These are phyloP conservation scores for Tubosaeta sp. DNA, from an alignment of 768 basidiomycete genomes.

Conservation along the genomic window DNA sequence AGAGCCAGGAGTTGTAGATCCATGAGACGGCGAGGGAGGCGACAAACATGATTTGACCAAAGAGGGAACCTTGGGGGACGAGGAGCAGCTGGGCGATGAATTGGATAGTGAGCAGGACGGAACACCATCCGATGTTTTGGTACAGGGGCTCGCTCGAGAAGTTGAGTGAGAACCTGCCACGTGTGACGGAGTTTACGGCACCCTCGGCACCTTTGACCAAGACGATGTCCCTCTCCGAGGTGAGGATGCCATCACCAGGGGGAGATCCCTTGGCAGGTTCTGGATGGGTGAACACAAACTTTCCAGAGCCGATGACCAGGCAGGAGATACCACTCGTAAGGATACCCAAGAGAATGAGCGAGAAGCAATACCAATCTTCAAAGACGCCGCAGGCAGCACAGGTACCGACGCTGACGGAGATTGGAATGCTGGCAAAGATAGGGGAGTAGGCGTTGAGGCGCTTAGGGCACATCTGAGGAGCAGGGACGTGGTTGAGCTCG, in stretches of 20 bases:
- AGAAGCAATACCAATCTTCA: constrained; percentile 32
- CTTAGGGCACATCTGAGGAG: constrained; percentile 10
- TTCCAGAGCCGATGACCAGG: constrained; percentile 31
- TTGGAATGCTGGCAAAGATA: constrained; percentile 29
- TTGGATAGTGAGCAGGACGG: constrained; percentile 29
- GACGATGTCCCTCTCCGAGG: constrained; percentile 21
- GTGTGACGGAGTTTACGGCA: constrained; percentile 30
- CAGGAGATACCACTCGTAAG: constrained; percentile 30
- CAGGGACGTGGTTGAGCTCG: constrained; percentile 23
- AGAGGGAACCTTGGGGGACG: constrained; percentile 29
- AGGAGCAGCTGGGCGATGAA: constrained; percentile 35
- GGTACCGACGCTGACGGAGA: constrained; percentile 25
- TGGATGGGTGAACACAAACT: constrained; percentile 25
- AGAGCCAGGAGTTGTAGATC: constrained; percentile 33
- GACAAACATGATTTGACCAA: constrained; percentile 36
- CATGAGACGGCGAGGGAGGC: constrained; percentile 32
- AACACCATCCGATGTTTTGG: constrained; percentile 28
- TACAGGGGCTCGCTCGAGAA: constrained; percentile 27
- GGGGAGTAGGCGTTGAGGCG: constrained; percentile 20
- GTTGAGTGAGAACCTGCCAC: constrained; percentile 28
- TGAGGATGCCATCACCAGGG: constrained; percentile 30
- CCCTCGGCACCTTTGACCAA: constrained; percentile 28
- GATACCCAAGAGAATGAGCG: constrained; percentile 33
- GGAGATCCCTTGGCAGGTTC: constrained; percentile 23
- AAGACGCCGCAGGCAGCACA: constrained; percentile 28